Base-by-base conservation (phyloP, 2,329 filamentous ascomycete species). In the Penicillium sp. region DNA sequence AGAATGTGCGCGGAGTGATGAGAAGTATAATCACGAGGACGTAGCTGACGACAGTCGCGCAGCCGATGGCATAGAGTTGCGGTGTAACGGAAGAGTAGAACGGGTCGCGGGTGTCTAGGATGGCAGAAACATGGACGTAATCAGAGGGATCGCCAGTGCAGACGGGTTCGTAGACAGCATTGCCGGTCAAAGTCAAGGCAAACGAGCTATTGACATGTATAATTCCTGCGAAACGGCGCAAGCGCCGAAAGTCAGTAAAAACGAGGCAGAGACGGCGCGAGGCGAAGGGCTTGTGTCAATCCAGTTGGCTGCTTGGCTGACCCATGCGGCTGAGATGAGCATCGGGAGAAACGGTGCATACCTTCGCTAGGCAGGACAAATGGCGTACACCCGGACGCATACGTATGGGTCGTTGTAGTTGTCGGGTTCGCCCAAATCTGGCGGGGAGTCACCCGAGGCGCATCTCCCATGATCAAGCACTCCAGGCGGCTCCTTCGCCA, bases 71-170 rank as follows among this genome's bases (percentile, higher is more conserved):
- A 73, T 97, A 99, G 69, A 91, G 90, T 76, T 96, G 92, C 14
- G 95, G 94, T 47, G 95, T 94, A 20, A 91, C 92, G 39, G 93
- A 96, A 56, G 93, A 90, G 76, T 96, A 96, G 76, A 99, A 99
- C 8, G 92, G 92, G 70, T 96, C 91, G 63, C 86, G 84, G 56
- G 91, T 86, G 75, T 92, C 87, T 61, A 88, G 85, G 63, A 88
- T 76, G 61, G 81, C 80, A 43, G 81, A 79, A 10, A 78, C 75
- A 58, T 78, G 71, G 43, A 66, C 64, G 5, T 68, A 67, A 17
- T 71, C 62, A 5, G 67, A 69, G 47, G 74, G 67, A 11, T 73
- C 69, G 39, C 74, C 76, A 12, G 80, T 82, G 66, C 83, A 84
- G 52, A 77, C 65, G 10, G 82, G 81, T 59, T 78, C 76, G 59